These are phyloP conservation scores for Adansonia rubrostipa DNA, from an alignment of 441 rosid genomes.

Conservation along the genomic window DNA sequence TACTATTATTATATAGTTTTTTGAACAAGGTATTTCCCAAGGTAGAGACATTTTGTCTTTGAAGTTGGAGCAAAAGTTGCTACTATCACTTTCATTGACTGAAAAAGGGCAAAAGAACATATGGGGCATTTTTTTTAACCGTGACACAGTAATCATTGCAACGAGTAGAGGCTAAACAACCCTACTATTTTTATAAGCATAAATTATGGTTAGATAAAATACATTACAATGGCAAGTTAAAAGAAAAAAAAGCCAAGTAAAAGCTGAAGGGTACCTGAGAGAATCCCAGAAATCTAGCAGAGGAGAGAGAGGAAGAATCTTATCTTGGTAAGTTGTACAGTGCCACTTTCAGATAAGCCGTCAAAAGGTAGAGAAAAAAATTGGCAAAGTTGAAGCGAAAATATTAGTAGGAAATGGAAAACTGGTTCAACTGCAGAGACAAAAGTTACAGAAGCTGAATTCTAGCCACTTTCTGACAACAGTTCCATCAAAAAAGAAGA, in stretches of 20 bases:
- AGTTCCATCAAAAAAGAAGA: background rate
- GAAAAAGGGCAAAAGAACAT: background rate
- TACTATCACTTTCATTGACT: background rate
- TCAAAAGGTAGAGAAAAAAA: constrained; percentile 10
- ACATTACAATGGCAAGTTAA: background rate
- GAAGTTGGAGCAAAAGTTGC: constrained; percentile 12
- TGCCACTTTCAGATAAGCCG: constrained; percentile 24
- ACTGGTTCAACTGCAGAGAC: background rate
- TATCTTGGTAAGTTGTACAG: constrained; percentile 29
- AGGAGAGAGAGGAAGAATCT: constrained; percentile 29
- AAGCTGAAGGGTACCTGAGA: constrained; percentile 41
- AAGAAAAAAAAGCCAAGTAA: background rate
- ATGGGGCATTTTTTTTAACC: background rate
- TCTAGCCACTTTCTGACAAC: constrained; percentile 10
- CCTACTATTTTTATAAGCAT: background rate
- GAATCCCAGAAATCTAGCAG: constrained; percentile 31
- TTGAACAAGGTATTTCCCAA: background rate
- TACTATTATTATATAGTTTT: too few relatives aligned
- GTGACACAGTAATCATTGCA: background rate
- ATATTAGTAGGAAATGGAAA: constrained; percentile 26
- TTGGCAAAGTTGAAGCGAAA: constrained; percentile 17
- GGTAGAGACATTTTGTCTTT: background rate
- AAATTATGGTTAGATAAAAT: background rate
- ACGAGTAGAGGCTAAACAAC: background rate
- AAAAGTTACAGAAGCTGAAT: too few relatives aligned